phyloP scores from a whole-genome alignment of 1,284 basidiomycete species.

The Clitocybe nebularis region DNA sequence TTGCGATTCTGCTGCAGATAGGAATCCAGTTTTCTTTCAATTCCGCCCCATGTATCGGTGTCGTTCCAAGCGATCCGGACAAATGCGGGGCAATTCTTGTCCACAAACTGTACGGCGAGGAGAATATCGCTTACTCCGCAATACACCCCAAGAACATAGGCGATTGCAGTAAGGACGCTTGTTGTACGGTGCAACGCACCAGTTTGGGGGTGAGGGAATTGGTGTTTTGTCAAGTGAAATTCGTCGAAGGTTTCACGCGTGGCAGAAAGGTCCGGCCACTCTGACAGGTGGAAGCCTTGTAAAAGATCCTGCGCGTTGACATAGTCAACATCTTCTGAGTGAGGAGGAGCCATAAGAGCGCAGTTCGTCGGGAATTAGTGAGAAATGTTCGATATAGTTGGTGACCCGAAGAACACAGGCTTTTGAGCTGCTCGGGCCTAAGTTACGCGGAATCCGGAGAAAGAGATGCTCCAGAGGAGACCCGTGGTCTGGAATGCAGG shows the following conservation, averaged over 20 bases:
- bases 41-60: conserved; percentile 28
- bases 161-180: conserved; percentile 27
- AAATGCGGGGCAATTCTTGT: conserved; percentile 19
- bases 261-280: conserved; percentile 34
- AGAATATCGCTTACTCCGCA: conserved; percentile 36
- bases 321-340: no score
- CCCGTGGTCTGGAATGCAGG: neutral
- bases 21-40: conserved; percentile 17
- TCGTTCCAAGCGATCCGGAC: conserved; percentile 35
- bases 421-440: conserved; percentile 1
- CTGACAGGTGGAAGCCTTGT: conserved; percentile 26
- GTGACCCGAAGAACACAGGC: neutral
- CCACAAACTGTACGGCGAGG: conserved; percentile 26
- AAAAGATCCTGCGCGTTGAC: no score
- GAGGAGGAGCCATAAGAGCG: no score
- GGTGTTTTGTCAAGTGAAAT: conserved; percentile 8
- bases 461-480: neutral
- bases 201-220: conserved; percentile 5
- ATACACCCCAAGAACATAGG: conserved; percentile 36
- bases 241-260: conserved; percentile 21
- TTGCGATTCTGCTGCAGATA: conserved; percentile 18
- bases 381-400: no score
- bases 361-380: no score
- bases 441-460: neutral
- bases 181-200: conserved; percentile 5